These are phyloP conservation scores for Kurtzmaniella quercitrusa DNA, from an alignment of 1,139 yeast species.

Conservation along the genomic window DNA sequence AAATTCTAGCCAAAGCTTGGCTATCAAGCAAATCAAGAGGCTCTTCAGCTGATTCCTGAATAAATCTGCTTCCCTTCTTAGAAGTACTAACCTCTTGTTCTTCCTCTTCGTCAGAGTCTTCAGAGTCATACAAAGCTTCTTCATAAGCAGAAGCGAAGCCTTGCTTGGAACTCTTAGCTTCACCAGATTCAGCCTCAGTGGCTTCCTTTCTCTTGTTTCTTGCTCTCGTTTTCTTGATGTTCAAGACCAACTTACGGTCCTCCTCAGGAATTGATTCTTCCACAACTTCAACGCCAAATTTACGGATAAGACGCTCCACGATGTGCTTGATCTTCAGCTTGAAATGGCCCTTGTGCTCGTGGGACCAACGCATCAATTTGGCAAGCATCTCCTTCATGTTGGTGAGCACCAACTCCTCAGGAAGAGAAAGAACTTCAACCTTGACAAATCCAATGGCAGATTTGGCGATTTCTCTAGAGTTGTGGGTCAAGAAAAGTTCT, in stretches of 20 bases:
- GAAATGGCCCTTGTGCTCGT: slow-evolving; percentile 93
- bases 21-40: slow-evolving; percentile 90
- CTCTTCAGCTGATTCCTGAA: slow-evolving; percentile 72
- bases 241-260: slow-evolving; percentile 74
- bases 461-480: slow-evolving; percentile 89
- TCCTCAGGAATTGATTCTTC: slow-evolving; percentile 83
- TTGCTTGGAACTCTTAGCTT: slow-evolving; percentile 20
- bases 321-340: slow-evolving; percentile 89
- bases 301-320: slow-evolving; percentile 83
- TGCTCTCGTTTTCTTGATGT: slow-evolving; percentile 80
- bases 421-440: slow-evolving; percentile 81
- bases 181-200: slow-evolving; percentile 14
- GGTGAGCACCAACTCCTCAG: slow-evolving; percentile 69
- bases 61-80: slow-evolving; percentile 53
- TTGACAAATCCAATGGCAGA: slow-evolving; percentile 93
- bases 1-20: slow-evolving; percentile 78
- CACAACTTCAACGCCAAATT: slow-evolving; percentile 79
- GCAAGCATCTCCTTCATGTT: slow-evolving; percentile 63
- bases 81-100: slow-evolving; percentile 17
- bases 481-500: slow-evolving; percentile 84
- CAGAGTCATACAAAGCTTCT: slow-evolving; percentile 67
- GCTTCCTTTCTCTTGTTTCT: slow-evolving; percentile 73
- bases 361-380: slow-evolving; percentile 86
- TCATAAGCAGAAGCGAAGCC: slow-evolving; percentile 81
- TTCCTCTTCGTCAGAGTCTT: slow-evolving; percentile 44